Evolutionary conservation across 2,329 filamentous ascomycete genomes (phyloP).

Genomic region (Aspergillus intermedius): DNA sequence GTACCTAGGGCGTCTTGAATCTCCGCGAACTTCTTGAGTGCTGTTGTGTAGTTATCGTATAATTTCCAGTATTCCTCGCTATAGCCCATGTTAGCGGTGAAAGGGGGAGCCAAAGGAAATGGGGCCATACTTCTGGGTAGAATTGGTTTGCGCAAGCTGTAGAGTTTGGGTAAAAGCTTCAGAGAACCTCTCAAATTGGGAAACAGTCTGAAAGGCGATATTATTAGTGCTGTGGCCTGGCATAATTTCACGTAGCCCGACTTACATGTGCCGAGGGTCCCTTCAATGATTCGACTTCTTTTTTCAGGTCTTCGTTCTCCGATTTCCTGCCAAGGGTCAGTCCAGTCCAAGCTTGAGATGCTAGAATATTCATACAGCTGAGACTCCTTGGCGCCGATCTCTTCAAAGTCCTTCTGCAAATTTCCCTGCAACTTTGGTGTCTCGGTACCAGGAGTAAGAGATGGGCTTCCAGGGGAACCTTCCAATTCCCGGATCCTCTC

Average conservation of each 20-base stretch:
- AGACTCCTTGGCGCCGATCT: constrained; percentile 32
- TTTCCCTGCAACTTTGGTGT: constrained; percentile 35
- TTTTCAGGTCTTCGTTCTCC: constrained; percentile 35
- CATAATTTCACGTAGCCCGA: neutral
- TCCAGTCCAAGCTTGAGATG: neutral
- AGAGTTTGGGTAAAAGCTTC: constrained; percentile 26
- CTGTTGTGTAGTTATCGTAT: constrained; percentile 32
- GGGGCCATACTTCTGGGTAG: constrained; percentile 27
- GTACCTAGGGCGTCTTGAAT: constrained; percentile 30
- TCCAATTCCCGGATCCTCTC: constrained; percentile 39
- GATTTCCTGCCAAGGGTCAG: constrained; percentile 30
- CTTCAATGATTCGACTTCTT: constrained; percentile 30
- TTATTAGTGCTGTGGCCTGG: constrained; percentile 1
- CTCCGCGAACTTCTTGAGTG: constrained; percentile 33
- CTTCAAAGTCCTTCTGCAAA: constrained; percentile 38
- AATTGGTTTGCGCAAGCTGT: constrained; percentile 28
- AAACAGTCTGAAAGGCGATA: constrained; percentile 18
- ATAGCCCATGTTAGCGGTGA: constrained; percentile 10
- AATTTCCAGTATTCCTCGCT: constrained; percentile 38
- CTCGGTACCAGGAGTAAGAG: constrained; percentile 30
- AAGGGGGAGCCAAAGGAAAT: neutral
- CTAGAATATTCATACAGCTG: constrained; percentile 27
- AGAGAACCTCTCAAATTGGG: constrained; percentile 27
- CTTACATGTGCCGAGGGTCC: constrained; percentile 15
- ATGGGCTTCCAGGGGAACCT: constrained; percentile 33